Conservation (phyloP, 306 rosid genomes). For the Inga leiocalycina region DNA sequence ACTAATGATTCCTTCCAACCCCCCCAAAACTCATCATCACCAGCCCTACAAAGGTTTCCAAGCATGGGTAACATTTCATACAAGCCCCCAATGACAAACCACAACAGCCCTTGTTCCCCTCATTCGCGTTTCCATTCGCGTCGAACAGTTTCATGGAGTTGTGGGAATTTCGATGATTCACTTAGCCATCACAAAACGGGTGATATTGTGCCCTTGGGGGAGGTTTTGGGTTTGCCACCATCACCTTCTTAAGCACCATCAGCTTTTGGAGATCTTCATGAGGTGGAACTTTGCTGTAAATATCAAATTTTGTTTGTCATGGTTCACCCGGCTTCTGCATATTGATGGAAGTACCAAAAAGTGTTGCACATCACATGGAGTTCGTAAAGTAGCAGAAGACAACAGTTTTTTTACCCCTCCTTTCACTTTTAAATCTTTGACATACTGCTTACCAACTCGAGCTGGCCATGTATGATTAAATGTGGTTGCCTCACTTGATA, state of each 20-base stretch:
- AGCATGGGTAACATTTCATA: slow-evolving; percentile 55
- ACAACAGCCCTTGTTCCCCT: slow-evolving; percentile 33
- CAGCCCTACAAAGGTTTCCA: slow-evolving; percentile 60
- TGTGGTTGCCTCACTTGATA: slow-evolving; percentile 1
- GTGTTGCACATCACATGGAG: slow-evolving; percentile 35
- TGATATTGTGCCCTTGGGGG: slow-evolving; percentile 55
- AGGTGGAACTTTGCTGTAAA: slow-evolving; percentile 89
- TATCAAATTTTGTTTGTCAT: slow-evolving; percentile 68
- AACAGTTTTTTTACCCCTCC: background rate
- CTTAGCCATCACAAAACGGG: slow-evolving; percentile 42
- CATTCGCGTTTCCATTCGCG: slow-evolving; percentile 53
- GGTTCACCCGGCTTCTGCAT: slow-evolving; percentile 43
- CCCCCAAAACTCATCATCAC: slow-evolving; percentile 28
- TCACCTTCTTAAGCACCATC: slow-evolving; percentile 34
- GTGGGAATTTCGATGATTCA: slow-evolving; percentile 51
- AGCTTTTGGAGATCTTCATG: slow-evolving; percentile 66
- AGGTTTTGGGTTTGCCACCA: slow-evolving; percentile 56
- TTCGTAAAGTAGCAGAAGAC: slow-evolving; percentile 22
- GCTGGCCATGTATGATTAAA: slow-evolving; percentile 11
- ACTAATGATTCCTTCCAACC: slow-evolving; percentile 47
- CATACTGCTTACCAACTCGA: slow-evolving; percentile 26
- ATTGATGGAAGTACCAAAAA: background rate
- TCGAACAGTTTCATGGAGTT: slow-evolving; percentile 84
- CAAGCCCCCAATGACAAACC: slow-evolving; percentile 25
- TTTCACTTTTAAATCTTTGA: slow-evolving; percentile 1